Conservation (phyloP, 2,329 filamentous ascomycete species). For the Monosporascus sp. region DNA sequence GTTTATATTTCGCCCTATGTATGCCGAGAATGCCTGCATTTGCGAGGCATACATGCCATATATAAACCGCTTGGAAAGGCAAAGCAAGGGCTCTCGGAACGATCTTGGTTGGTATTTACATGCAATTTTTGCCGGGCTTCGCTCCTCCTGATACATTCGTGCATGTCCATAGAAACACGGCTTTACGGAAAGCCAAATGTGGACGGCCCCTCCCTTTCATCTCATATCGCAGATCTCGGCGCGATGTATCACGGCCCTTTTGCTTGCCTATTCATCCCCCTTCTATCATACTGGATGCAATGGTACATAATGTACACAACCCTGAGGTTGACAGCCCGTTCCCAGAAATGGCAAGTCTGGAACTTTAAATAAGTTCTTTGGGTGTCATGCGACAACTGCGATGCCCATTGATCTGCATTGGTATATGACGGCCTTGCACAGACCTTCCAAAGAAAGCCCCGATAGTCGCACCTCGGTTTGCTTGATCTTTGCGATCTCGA, state of each 20-base stretch:
- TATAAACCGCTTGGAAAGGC: background rate
- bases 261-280: background rate
- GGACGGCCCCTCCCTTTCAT: background rate
- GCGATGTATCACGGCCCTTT: background rate
- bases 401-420: slow-evolving; percentile 74
- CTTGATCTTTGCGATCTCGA: slow-evolving; percentile 98
- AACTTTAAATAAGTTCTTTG: background rate
- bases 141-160: background rate
- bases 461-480: slow-evolving; percentile 70
- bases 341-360: background rate
- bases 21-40: too few species aligned
- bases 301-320: background rate
- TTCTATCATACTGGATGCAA: background rate
- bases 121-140: background rate
- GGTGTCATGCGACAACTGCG: slow-evolving; percentile 55
- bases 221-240: background rate
- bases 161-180: background rate
- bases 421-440: slow-evolving; percentile 69
- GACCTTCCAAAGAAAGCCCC: slow-evolving; percentile 62
- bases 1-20: too few species aligned
- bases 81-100: background rate
- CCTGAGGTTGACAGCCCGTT: background rate
- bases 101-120: too few species aligned
- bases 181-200: background rate
- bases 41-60: background rate